Evolutionary conservation across 345 rosid species (phyloP).

Genomic region (Alliaria petiolata): DNA sequence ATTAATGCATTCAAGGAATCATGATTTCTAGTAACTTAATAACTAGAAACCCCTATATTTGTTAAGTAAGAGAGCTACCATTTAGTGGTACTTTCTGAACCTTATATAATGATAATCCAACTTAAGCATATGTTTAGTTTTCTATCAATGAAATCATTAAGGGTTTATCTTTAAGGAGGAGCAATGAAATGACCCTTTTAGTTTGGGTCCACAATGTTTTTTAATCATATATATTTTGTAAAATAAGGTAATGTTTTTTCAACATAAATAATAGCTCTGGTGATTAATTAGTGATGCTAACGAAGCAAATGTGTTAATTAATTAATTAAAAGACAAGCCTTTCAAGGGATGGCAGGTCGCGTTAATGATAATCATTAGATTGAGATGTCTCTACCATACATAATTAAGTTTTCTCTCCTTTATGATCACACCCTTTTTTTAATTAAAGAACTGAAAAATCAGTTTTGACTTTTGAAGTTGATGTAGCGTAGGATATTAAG

Average conservation of each 20-base stretch:
- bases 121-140: conserved; percentile 18
- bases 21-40: background rate
- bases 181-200: conserved; percentile 54
- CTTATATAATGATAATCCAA: background rate
- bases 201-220: conserved; percentile 51
- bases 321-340: conserved; percentile 38
- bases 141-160: conserved; percentile 30
- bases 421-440: background rate
- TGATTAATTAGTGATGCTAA: conserved; percentile 22
- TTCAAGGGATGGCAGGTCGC: conserved; percentile 81
- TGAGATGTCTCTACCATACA: conserved; percentile 59
- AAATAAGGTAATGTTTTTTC: conserved; percentile 12
- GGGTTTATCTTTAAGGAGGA: conserved; percentile 91
- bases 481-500: background rate
- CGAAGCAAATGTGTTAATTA: conserved; percentile 16
- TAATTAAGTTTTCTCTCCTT: conserved; percentile 4
- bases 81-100: conserved; percentile 21
- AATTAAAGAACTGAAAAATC: background rate
- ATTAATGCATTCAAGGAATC: background rate
- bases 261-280: conserved; percentile 15
- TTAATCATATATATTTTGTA: conserved; percentile 9
- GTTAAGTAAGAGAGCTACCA: background rate
- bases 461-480: conserved; percentile 16
- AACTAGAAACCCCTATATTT: background rate
- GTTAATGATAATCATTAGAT: conserved; percentile 62